Evolutionary conservation across 2,329 filamentous ascomycete genomes (phyloP).

Genomic region (Paraphaeosphaeria sporulosa): DNA sequence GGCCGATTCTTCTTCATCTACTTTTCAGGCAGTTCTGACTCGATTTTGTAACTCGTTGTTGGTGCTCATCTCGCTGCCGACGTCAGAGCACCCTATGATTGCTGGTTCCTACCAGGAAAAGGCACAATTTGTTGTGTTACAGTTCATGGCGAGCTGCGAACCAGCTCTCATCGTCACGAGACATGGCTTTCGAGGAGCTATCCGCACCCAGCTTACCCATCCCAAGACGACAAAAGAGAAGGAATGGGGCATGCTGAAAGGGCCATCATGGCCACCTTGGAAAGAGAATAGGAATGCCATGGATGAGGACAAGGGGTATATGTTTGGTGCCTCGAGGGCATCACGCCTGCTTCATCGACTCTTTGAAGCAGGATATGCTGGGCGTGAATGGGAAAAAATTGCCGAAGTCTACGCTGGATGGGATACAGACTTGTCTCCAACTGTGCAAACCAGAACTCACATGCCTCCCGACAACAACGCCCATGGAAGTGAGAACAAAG

Average conservation of each 20-base stretch:
- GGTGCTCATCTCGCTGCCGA: slow-evolving; percentile 57
- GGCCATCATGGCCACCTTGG: slow-evolving; percentile 71
- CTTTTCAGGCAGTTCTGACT: slow-evolving; percentile 36
- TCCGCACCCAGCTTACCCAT: slow-evolving; percentile 64
- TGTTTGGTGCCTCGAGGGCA: slow-evolving; percentile 65
- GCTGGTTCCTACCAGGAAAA: slow-evolving; percentile 60
- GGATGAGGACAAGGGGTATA: slow-evolving; percentile 64
- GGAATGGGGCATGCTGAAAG: slow-evolving; percentile 66
- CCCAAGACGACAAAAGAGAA: slow-evolving; percentile 63
- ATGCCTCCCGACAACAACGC: slow-evolving; percentile 34
- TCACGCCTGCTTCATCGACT: slow-evolving; percentile 63
- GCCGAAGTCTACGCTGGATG: slow-evolving; percentile 65
- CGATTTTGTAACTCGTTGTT: slow-evolving; percentile 60
- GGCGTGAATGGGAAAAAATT: slow-evolving; percentile 60
- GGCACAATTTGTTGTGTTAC: slow-evolving; percentile 65
- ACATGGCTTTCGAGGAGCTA: slow-evolving; percentile 64
- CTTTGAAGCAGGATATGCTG: slow-evolving; percentile 66
- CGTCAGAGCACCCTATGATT: slow-evolving; percentile 58
- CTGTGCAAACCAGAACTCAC: slow-evolving; percentile 65
- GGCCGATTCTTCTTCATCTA: slow-evolving; percentile 7
- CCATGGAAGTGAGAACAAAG: slow-evolving; percentile 20
- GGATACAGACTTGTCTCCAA: slow-evolving; percentile 69
- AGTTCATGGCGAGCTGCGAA: slow-evolving; percentile 62
- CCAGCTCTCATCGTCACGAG: slow-evolving; percentile 65
- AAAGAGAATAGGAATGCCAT: slow-evolving; percentile 68